Percentiles rank a stretch among this genome's conserved stretches.
These are phyloP conservation scores for Penicillium cinerascens DNA, from an alignment of 495 filamentous ascomycete species.

Conservation along the genomic window DNA sequence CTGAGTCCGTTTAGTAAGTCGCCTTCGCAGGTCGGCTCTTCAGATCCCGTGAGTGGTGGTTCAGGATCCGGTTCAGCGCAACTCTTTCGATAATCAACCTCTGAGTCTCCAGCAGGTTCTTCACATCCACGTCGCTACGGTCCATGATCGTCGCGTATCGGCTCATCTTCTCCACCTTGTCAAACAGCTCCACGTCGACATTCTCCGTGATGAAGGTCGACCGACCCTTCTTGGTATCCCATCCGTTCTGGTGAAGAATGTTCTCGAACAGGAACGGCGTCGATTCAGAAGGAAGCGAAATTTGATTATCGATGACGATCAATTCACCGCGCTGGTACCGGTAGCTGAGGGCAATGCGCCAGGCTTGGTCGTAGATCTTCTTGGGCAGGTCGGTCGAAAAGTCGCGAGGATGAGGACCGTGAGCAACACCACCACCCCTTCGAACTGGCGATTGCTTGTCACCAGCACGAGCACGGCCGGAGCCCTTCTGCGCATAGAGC, in stretches of 20 bases:
- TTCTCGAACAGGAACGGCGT: slow-evolving; percentile 56
- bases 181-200: slow-evolving; percentile 38
- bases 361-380: slow-evolving; percentile 95
- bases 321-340: slow-evolving; percentile 83
- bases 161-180: slow-evolving; percentile 52
- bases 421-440: slow-evolving; percentile 78
- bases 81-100: slow-evolving; percentile 81
- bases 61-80: slow-evolving; percentile 73
- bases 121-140: slow-evolving; percentile 81
- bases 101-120: slow-evolving; percentile 81
- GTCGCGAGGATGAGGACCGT: slow-evolving; percentile 84
- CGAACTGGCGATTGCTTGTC: slow-evolving; percentile 79
- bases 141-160: slow-evolving; percentile 64
- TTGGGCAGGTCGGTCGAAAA: slow-evolving; percentile 77
- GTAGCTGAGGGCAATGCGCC: slow-evolving; percentile 91
- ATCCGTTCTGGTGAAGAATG: slow-evolving; percentile 66
- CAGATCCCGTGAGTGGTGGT: slow-evolving; percentile 73
- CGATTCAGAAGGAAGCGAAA: slow-evolving; percentile 56
- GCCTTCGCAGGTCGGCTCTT: slow-evolving; percentile 31
- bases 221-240: slow-evolving; percentile 65
- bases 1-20: slow-evolving; percentile 23
- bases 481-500: slow-evolving; percentile 79
- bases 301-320: slow-evolving; percentile 70
- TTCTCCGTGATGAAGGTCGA: slow-evolving; percentile 72
- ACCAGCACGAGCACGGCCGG: slow-evolving; percentile 73